Evolutionary conservation across 768 basidiomycete species (phyloP).

Genomic region (Tephrocybe sp.): DNA sequence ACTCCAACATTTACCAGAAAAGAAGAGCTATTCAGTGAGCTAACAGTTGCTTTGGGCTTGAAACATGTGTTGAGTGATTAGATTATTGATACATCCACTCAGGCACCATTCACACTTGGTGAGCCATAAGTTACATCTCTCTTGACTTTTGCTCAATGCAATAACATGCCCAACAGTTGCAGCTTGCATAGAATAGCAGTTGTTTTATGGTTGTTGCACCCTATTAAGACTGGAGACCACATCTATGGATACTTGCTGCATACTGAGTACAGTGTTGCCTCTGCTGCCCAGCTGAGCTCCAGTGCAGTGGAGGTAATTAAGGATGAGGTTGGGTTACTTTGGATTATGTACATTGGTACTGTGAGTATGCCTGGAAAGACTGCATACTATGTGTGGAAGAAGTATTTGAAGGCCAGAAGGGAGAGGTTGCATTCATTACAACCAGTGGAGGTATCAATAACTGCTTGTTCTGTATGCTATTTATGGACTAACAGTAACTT

Average conservation of each 20-base stretch:
- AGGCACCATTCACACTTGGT: conserved; percentile 31
- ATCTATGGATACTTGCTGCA: conserved; percentile 35
- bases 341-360: conserved; percentile 50
- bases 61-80: too few species aligned
- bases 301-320: conserved; percentile 27
- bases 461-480: not conserved
- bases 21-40: conserved; percentile 28
- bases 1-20: too few species aligned
- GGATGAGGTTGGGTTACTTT: conserved; percentile 46
- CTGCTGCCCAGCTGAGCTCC: conserved; percentile 17
- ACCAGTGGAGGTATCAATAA: conserved; percentile 33
- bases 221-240: conserved; percentile 38
- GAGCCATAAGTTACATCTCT: conserved; percentile 34
- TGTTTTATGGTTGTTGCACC: conserved; percentile 40
- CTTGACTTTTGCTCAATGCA: not conserved
- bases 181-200: conserved; percentile 36
- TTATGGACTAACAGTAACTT: too few species aligned
- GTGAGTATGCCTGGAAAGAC: conserved; percentile 53
- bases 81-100: not conserved
- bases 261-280: conserved; percentile 37
- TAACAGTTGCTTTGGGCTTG: too few species aligned
- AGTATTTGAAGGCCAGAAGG: conserved; percentile 38
- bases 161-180: too few species aligned
- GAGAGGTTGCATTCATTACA: conserved; percentile 41
- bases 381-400: conserved; percentile 40